Conservation (phyloP, 805 yeast species). For the Nadsonia fulvescens region DNA sequence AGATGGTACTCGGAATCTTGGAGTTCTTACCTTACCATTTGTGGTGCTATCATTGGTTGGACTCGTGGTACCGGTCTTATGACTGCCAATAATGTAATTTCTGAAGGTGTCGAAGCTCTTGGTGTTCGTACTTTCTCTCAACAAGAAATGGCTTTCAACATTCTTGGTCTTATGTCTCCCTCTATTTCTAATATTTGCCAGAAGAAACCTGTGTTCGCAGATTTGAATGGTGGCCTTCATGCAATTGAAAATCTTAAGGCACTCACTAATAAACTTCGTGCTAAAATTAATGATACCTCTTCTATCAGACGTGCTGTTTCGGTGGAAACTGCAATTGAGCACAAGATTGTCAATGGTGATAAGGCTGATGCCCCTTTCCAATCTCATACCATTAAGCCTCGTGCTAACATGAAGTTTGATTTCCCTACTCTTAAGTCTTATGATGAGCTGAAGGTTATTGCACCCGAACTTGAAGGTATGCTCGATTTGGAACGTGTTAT, state of each 20-base stretch:
- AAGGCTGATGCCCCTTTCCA: conserved; percentile 73
- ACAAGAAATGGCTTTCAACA: conserved; percentile 97
- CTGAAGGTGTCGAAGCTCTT: conserved; percentile 87
- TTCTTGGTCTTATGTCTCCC: conserved; percentile 84
- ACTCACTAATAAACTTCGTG: conserved; percentile 62
- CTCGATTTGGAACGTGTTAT: conserved; percentile 80
- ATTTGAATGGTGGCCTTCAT: conserved; percentile 96
- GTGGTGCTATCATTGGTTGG: conserved; percentile 99
- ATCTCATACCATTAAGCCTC: conserved; percentile 66
- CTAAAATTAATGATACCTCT: conserved; percentile 54
- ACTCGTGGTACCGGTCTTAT: conserved; percentile 99
- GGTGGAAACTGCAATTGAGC: conserved; percentile 80
- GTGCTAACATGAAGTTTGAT: conserved; percentile 84
- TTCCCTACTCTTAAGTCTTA: conserved; percentile 81
- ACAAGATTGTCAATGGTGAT: conserved; percentile 70
- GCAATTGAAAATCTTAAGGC: conserved; percentile 82
- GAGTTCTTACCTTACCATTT: conserved; percentile 82
- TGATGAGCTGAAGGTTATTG: conserved; percentile 45
- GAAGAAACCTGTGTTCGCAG: conserved; percentile 91
- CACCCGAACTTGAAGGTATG: conserved; percentile 68
- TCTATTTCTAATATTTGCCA: conserved; percentile 74
- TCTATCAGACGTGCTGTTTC: conserved; percentile 93
- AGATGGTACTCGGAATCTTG: conserved; percentile 98
- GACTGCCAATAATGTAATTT: conserved; percentile 92
- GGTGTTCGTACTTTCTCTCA: conserved; percentile 98